Percentiles rank a stretch among this genome's conserved stretches.
Conservation (phyloP, 192 early-diverging fungal genomes). For the Backusella liffmaniae region DNA sequence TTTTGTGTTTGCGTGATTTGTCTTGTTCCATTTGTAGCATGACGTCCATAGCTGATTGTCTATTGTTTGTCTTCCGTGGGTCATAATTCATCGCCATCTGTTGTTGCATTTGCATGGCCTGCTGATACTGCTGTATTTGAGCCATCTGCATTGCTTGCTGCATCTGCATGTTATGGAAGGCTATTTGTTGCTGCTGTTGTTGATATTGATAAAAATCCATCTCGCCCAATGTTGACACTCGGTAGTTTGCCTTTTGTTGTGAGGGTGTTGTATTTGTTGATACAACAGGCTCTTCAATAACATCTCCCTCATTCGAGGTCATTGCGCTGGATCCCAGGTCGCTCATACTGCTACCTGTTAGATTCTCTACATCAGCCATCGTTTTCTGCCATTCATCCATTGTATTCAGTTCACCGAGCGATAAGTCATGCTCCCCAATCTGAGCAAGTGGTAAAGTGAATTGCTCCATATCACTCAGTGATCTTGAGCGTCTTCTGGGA, state of each 20-base stretch:
- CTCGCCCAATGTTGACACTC: constrained; percentile 19
- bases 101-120: constrained; percentile 17
- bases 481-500: constrained; percentile 20
- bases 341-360: neutral
- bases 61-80: neutral
- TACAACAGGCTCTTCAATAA: neutral
- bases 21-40: constrained; percentile 33
- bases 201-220: constrained; percentile 19
- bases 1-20: constrained; percentile 22
- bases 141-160: constrained; percentile 25
- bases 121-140: constrained; percentile 32
- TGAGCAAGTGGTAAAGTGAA: neutral
- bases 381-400: constrained; percentile 21
- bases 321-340: neutral
- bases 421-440: neutral
- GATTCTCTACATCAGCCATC: constrained; percentile 4
- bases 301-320: neutral
- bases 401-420: neutral
- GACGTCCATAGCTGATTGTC: constrained; percentile 31
- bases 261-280: neutral
- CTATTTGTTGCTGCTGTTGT: constrained; percentile 13
- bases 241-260: neutral
- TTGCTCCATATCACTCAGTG: constrained; percentile 12
- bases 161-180: constrained; percentile 5
- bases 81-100: neutral